phyloP scores from a whole-genome alignment of 495 filamentous ascomycete species.

The Neurospora sp. region DNA sequence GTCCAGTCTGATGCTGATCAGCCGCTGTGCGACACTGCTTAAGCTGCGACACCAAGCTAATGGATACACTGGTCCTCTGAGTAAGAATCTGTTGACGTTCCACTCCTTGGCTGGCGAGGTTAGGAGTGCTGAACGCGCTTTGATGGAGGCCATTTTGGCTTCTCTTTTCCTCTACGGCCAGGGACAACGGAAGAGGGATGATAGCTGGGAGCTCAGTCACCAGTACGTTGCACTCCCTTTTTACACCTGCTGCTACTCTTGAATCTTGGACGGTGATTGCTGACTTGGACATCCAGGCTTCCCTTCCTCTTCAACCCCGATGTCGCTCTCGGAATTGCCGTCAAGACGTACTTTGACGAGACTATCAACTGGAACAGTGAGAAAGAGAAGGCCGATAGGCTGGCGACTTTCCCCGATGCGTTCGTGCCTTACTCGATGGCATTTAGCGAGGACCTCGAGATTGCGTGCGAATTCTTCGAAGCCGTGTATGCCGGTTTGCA shows the following conservation, averaged over 20 bases:
- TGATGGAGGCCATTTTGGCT: conserved; percentile 71
- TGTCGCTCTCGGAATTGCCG: conserved; percentile 77
- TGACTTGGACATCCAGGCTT: conserved; percentile 47
- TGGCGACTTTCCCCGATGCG: conserved; percentile 46
- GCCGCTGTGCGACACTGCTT: conserved; percentile 72
- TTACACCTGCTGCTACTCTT: not conserved
- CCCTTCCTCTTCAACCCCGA: conserved; percentile 81
- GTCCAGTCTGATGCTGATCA: conserved; percentile 65
- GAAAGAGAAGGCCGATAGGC: conserved; percentile 50
- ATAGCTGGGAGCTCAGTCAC: conserved; percentile 60
- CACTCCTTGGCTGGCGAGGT: conserved; percentile 73
- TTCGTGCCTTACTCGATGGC: conserved; percentile 65
- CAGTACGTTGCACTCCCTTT: conserved; percentile 42
- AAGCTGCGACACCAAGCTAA: conserved; percentile 73
- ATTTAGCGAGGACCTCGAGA: conserved; percentile 66
- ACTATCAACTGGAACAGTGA: conserved; percentile 49
- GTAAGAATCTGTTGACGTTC: conserved; percentile 79
- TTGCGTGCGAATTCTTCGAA: conserved; percentile 75
- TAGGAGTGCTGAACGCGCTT: conserved; percentile 64
- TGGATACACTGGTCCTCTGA: conserved; percentile 91
- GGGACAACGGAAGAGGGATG: conserved; percentile 56
- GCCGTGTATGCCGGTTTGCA: conserved; percentile 65
- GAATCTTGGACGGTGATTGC: conserved; percentile 4
- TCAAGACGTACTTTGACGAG: conserved; percentile 89
- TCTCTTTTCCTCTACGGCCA: conserved; percentile 72